These are phyloP conservation scores for Capillidium rhysosporum DNA, from an alignment of 371 early-diverging fungal genomes.

Conservation along the genomic window DNA sequence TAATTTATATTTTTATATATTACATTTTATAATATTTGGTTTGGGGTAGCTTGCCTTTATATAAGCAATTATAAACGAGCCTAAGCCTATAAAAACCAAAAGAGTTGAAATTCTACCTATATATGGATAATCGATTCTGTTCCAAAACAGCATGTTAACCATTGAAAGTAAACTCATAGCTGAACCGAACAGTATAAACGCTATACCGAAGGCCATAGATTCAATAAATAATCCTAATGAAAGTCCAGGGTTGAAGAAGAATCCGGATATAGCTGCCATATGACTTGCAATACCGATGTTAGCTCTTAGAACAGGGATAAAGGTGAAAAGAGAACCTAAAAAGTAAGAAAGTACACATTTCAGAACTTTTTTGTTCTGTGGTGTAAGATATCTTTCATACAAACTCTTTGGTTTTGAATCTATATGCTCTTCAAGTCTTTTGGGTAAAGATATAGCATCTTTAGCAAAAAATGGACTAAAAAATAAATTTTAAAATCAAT, in stretches of 20 bases:
- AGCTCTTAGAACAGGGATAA: conserved; percentile 27
- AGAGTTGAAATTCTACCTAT: conserved; percentile 26
- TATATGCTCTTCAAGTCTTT: no score
- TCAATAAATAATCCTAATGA: conserved; percentile 43
- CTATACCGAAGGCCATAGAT: conserved; percentile 32
- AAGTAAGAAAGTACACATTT: conserved; percentile 43
- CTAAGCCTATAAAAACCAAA: conserved; percentile 29
- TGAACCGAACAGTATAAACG: conserved; percentile 15
- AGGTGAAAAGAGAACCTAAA: conserved; percentile 33
- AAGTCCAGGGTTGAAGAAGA: conserved; percentile 49
- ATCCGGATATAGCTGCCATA: conserved; percentile 35
- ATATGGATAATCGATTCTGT: conserved; percentile 15
- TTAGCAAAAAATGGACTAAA: no score
- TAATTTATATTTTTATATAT: conserved; percentile 13
- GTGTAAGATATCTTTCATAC: no score
- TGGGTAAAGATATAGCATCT: no score
- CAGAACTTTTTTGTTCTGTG: conserved; percentile 8
- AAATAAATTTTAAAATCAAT: no score
- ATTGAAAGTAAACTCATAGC: conserved; percentile 23
- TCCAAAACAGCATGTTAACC: conserved; percentile 30
- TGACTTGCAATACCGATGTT: conserved; percentile 26
- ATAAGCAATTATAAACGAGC: conserved; percentile 32
- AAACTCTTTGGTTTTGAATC: no score
- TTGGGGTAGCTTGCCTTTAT: conserved; percentile 37
- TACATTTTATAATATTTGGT: conserved; percentile 38